These are phyloP conservation scores for Colletotrichum sojae DNA, from an alignment of 2,329 filamentous ascomycete species.

Conservation along the genomic window DNA sequence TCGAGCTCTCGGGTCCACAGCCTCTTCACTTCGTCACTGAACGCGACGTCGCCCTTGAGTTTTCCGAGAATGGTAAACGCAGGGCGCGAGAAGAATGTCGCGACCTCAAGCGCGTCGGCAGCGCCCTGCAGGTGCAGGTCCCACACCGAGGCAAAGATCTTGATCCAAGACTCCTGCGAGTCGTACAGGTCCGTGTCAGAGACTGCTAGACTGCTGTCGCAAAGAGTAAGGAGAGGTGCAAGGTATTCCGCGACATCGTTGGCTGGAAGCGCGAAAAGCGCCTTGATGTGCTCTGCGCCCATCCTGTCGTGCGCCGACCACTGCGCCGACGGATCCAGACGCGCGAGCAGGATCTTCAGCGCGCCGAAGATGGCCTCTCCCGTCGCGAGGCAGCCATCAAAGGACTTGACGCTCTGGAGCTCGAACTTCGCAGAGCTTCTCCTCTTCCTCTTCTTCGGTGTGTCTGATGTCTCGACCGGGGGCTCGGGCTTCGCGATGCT, in stretches of 20 bases:
- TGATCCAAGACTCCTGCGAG: conserved; percentile 63
- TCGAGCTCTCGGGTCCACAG: conserved; percentile 64
- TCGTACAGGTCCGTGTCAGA: conserved; percentile 51
- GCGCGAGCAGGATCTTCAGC: conserved; percentile 61
- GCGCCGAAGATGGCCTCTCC: conserved; percentile 64
- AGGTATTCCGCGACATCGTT: conserved; percentile 62
- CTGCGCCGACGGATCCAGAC: conserved; percentile 54
- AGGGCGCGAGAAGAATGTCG: conserved; percentile 60
- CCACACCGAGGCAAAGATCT: conserved; percentile 64
- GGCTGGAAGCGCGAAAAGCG: conserved; percentile 66
- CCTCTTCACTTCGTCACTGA: conserved; percentile 46
- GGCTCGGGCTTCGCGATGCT: conserved; percentile 63
- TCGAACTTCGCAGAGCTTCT: conserved; percentile 53
- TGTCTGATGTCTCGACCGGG: conserved; percentile 42
- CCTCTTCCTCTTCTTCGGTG: conserved; percentile 64
- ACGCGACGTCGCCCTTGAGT: conserved; percentile 49
- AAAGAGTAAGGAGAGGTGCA: conserved; percentile 62
- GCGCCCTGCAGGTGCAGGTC: conserved; percentile 66
- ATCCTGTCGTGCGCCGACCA: conserved; percentile 61
- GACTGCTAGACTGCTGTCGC: conserved; percentile 55
- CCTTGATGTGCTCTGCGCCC: conserved; percentile 71
- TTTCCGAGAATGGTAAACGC: conserved; percentile 57
- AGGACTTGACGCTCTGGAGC: conserved; percentile 56
- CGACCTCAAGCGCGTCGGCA: conserved; percentile 64
- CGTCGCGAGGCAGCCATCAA: conserved; percentile 59